Base-by-base conservation (phyloP, 495 filamentous ascomycete species). In the Aspergillus mulundensis region DNA sequence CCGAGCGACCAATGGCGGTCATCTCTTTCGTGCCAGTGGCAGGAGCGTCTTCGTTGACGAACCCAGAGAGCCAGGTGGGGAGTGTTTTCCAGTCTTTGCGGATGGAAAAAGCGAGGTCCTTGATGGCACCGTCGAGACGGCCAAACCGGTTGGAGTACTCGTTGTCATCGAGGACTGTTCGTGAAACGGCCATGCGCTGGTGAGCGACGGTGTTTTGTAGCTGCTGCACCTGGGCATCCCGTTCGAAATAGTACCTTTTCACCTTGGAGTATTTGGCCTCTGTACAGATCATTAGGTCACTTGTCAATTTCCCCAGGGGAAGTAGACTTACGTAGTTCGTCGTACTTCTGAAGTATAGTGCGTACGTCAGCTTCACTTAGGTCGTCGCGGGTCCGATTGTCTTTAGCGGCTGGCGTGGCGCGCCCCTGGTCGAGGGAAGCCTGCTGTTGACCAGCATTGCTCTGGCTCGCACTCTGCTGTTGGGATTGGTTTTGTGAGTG, bases 241-340 rank as follows among this genome's bases (percentile, higher is more conserved):
- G 91, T 54, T 98, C 94, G 67, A 97, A 98, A 67, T 97, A 98
- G 59, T 96, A 87, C 30, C 89, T 84, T 76, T 98, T 98, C 48
- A 98, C 94, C 68, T 97, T 97, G 72, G 90, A 90, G 67, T 98
- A 98, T 76, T 98, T 98, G 59, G 82, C 83, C 67, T 90, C 92
- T 97, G 64, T 42, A 12, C n/a, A 24, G n/a, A 36, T 20, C 3
- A 21, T 56, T 28, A 57, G 24, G 30, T 63, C 46, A 51, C 59
- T 66, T 46, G 12, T 61, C 51, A 46, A 41, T 32, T 12, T 21
- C 1, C 2, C 24, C 34, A 38, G 10, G 36, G 1, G 28, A 28
- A 39, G 25, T 44, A 50, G 70, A 36, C 86, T 50, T 81, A 91
- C 87, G 77, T 36, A 90, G 68, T 62, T 90, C 85, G 57, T 89